These are phyloP conservation scores for Erigeron canadensis DNA, from an alignment of 129 eudicot species.

Conservation along the genomic window DNA sequence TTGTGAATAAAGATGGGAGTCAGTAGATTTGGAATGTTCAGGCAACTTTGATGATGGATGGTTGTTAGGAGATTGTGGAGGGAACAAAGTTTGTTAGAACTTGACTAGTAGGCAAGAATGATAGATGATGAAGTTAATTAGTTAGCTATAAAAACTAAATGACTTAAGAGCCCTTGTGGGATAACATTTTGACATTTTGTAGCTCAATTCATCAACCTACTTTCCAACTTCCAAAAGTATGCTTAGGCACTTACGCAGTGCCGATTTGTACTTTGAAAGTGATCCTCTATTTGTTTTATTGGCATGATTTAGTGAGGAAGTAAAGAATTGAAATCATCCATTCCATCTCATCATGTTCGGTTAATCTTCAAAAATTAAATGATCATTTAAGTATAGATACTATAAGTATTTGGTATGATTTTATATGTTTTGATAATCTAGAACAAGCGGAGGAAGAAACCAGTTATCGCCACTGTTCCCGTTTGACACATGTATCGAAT, in stretches of 20 bases:
- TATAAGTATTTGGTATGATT: no score
- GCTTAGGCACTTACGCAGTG: no score
- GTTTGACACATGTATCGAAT: no score
- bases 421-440: no score
- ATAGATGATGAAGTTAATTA: slow-evolving; percentile 2
- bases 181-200: slow-evolving; percentile 1
- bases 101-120: slow-evolving; percentile 19
- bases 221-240: neutral
- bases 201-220: slow-evolving; percentile 1
- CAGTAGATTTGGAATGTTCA: neutral
- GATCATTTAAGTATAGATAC: no score
- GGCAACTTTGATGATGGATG: slow-evolving; percentile 24
- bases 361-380: no score
- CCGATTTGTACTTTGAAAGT: neutral
- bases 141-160: neutral
- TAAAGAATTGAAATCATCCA: no score
- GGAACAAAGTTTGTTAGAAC: slow-evolving; percentile 14
- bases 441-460: no score
- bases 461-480: no score
- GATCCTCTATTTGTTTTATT: neutral
- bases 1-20: slow-evolving; percentile 11
- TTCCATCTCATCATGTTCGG: no score
- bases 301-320: no score
- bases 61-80: slow-evolving; percentile 19
- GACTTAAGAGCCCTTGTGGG: neutral